These are phyloP conservation scores for Litchi chinensis DNA, from an alignment of 345 rosid species.

Conservation along the genomic window DNA sequence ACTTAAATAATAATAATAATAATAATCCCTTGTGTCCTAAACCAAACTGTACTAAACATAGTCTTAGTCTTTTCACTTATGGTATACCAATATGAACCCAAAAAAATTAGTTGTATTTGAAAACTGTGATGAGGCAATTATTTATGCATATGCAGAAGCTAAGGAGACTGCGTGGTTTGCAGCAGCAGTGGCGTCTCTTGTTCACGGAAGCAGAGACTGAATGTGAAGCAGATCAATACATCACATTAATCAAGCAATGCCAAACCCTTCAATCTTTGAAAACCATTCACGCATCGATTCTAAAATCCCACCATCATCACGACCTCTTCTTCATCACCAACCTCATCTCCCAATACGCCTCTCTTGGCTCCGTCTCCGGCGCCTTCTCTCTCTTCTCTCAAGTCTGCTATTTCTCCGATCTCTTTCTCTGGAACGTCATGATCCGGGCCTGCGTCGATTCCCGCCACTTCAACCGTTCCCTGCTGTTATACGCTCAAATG, in stretches of 20 bases:
- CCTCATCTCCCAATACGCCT: slow-evolving; percentile 36
- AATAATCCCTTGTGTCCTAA: no score
- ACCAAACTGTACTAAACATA: no score
- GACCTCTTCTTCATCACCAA: slow-evolving; percentile 39
- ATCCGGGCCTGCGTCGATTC: slow-evolving; percentile 38
- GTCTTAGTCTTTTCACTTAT: no score
- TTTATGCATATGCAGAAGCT: slow-evolving; percentile 1
- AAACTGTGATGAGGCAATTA: neutral
- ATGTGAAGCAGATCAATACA: slow-evolving; percentile 13
- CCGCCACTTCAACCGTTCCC: slow-evolving; percentile 20
- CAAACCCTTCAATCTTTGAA: slow-evolving; percentile 29
- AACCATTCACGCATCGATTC: slow-evolving; percentile 35
- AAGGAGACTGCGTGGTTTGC: neutral
- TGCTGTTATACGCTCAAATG: slow-evolving; percentile 38
- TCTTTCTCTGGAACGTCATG: slow-evolving; percentile 48
- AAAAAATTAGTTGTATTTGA: no score
- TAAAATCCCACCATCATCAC: slow-evolving; percentile 27
- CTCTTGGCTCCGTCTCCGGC: slow-evolving; percentile 35
- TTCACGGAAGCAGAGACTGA: neutral
- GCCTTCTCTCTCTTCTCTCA: slow-evolving; percentile 42
- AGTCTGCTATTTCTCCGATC: slow-evolving; percentile 25
- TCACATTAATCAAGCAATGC: slow-evolving; percentile 39
- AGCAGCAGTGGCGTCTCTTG: neutral
- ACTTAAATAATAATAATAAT: neutral
- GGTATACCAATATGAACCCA: no score